These are phyloP conservation scores for Botrytis elliptica DNA, from an alignment of 2,329 filamentous ascomycete species.

Conservation along the genomic window DNA sequence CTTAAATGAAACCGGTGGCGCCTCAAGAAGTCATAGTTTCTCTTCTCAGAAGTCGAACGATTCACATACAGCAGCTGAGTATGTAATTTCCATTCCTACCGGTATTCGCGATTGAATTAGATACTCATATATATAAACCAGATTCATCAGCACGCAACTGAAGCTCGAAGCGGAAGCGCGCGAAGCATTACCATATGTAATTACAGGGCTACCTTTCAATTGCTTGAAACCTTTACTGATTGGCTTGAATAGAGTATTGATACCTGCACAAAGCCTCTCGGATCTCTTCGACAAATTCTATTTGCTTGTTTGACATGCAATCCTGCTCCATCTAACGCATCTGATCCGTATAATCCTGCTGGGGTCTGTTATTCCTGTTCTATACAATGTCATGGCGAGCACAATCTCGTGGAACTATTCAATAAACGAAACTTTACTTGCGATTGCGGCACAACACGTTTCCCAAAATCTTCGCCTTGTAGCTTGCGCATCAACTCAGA, in stretches of 20 bases:
- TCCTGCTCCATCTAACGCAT: conserved; percentile 64
- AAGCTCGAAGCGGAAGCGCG: conserved; percentile 91
- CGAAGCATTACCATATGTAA: conserved; percentile 88
- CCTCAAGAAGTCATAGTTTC: conserved; percentile 55
- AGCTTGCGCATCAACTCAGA: conserved; percentile 68
- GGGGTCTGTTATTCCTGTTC: conserved; percentile 97
- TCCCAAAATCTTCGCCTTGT: conserved; percentile 67
- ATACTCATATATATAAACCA: conserved; percentile 39
- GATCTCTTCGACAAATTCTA: conserved; percentile 80
- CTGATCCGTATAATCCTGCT: conserved; percentile 67
- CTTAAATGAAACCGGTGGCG: conserved; percentile 25
- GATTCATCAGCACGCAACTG: conserved; percentile 86
- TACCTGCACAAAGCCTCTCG: conserved; percentile 86
- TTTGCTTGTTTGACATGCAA: conserved; percentile 96
- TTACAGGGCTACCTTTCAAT: conserved; percentile 35
- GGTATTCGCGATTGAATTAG: background rate
- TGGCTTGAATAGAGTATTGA: conserved; percentile 72
- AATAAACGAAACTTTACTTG: conserved; percentile 93
- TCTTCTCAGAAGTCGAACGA: conserved; percentile 52
- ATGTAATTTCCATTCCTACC: conserved; percentile 26
- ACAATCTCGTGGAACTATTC: conserved; percentile 93
- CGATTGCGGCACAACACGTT: conserved; percentile 87
- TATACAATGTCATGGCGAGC: conserved; percentile 93
- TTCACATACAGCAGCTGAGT: conserved; percentile 53
- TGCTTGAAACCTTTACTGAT: conserved; percentile 14